A percentile compares a stretch with the other conserved stretches of the same genome.
These are phyloP conservation scores for Dothistroma pini DNA, from an alignment of 2,329 filamentous ascomycete genomes.

Conservation along the genomic window DNA sequence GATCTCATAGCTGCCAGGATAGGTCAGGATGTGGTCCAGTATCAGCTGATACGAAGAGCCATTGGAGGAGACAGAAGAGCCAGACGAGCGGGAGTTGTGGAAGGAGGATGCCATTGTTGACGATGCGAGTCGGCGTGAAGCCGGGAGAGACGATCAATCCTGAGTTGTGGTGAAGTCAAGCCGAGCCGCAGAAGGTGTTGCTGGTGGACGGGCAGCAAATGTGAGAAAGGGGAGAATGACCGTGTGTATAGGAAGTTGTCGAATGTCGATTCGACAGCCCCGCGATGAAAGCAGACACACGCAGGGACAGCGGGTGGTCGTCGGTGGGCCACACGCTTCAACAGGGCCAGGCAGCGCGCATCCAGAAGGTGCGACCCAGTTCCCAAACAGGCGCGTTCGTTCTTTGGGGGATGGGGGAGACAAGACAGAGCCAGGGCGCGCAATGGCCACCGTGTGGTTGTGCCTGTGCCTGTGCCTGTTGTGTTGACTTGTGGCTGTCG, in stretches of 20 bases:
- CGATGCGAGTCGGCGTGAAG: neutral
- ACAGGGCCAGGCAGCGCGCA: neutral
- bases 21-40: slow-evolving; percentile 57
- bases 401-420: neutral
- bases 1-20: slow-evolving; percentile 62
- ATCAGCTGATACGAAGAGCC: slow-evolving; percentile 45
- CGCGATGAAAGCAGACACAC: neutral
- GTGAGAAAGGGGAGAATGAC: neutral
- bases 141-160: neutral
- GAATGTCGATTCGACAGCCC: neutral
- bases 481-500: neutral
- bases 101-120: slow-evolving; percentile 11
- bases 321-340: neutral
- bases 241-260: neutral
- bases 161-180: neutral
- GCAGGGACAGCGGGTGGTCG: neutral
- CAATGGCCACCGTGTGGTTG: neutral
- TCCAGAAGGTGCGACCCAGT: neutral
- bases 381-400: slow-evolving; percentile 1
- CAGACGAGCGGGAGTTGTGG: slow-evolving; percentile 26
- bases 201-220: neutral
- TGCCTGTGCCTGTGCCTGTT: neutral
- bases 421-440: neutral
- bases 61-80: slow-evolving; percentile 37
- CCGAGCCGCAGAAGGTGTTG: neutral